Evolutionary conservation across 2,329 filamentous ascomycete species (phyloP).

Genomic region (Penicillium aurantiogriseum): DNA sequence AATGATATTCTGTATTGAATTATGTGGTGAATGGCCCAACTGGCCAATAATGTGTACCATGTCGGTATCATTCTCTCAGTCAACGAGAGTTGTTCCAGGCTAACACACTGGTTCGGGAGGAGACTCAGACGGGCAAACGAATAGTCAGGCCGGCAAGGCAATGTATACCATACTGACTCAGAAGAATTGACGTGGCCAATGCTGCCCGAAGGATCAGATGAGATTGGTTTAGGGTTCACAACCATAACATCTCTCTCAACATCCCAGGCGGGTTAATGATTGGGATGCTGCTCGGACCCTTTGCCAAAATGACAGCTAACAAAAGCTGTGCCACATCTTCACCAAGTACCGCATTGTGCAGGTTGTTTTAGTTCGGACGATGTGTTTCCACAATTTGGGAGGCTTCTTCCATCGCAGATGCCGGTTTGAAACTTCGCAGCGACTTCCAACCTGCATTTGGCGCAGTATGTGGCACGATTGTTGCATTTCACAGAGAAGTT

Average conservation of each 20-base stretch:
- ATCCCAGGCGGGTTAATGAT: not conserved
- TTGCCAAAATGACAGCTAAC: not conserved
- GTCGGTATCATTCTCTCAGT: not conserved
- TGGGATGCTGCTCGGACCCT: not conserved
- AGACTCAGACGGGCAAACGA: not conserved
- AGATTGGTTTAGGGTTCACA: not conserved
- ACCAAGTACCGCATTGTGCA: not conserved
- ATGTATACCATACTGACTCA: not conserved
- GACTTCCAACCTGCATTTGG: not conserved
- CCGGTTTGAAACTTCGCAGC: not conserved
- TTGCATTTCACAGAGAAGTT: not conserved
- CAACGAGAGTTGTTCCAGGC: not conserved
- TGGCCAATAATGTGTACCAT: not conserved
- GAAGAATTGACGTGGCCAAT: not conserved
- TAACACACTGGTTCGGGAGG: not conserved
- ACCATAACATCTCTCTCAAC: not conserved
- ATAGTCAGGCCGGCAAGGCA: not conserved
- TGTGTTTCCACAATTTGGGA: not conserved
- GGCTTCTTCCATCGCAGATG: not conserved
- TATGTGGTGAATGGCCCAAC: not conserved
- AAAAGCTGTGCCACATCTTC: not conserved
- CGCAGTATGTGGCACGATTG: not conserved
- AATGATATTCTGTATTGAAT: not conserved
- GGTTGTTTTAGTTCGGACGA: not conserved
- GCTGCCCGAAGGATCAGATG: not conserved